A percentile compares a stretch with the other conserved stretches of the same genome.
phyloP scores from a whole-genome alignment of 371 early-diverging fungal species.

The Mortierella sp. region DNA sequence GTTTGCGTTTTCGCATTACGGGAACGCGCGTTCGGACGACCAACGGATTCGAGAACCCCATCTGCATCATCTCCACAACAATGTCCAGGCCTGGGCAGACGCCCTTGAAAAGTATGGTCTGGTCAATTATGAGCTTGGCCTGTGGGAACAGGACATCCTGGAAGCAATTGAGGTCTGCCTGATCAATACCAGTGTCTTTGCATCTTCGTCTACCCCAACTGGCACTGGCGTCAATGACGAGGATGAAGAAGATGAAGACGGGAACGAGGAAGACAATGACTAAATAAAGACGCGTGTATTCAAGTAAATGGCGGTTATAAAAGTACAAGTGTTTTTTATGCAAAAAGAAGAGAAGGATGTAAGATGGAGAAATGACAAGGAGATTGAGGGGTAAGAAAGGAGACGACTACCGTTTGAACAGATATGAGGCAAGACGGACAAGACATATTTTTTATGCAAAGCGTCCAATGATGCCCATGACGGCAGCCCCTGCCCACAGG shows the following conservation, averaged over 20 bases:
- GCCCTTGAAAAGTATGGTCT: slow-evolving; percentile 82
- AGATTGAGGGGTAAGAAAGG: background rate
- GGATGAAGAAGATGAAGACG: background rate
- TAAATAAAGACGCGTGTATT: background rate
- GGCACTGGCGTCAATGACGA: background rate
- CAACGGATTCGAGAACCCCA: slow-evolving; percentile 72
- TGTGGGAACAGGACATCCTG: slow-evolving; percentile 86
- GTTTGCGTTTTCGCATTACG: slow-evolving; percentile 76
- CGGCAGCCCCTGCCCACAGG: slow-evolving; percentile 75
- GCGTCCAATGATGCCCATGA: slow-evolving; percentile 83
- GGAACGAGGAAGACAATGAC: background rate
- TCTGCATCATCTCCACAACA: slow-evolving; percentile 71
- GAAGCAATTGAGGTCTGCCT: slow-evolving; percentile 70
- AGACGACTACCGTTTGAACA: too few species aligned
- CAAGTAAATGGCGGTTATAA: background rate
- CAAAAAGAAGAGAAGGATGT: background rate
- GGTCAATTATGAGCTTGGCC: slow-evolving; percentile 90
- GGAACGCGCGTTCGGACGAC: slow-evolving; percentile 67
- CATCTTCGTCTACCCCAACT: background rate
- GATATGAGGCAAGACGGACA: background rate
- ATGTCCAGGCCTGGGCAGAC: slow-evolving; percentile 81
- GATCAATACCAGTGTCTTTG: slow-evolving; percentile 59
- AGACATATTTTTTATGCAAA: slow-evolving; percentile 69
- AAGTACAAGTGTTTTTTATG: slow-evolving; percentile 3
- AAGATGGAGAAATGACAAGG: background rate